Percentiles rank a stretch among this genome's conserved stretches.
phyloP scores from a whole-genome alignment of 345 rosid genomes.

The Laguncularia racemosa region DNA sequence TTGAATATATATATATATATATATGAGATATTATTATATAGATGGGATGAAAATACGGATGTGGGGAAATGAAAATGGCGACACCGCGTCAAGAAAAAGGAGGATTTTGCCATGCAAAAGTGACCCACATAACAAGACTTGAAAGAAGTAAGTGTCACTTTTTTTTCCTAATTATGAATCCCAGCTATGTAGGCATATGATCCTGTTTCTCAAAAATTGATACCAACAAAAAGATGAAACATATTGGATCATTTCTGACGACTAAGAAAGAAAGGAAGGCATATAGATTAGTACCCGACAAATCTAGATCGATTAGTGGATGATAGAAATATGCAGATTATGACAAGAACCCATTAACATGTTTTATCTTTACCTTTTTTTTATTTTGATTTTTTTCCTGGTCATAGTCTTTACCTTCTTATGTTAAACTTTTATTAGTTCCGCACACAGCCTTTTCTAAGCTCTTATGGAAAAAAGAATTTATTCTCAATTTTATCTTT shows the following conservation, averaged over 20 bases:
- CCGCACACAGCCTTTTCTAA: too few species aligned
- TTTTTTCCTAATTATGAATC: not conserved
- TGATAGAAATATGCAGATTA: constrained; percentile 6
- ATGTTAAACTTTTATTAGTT: too few species aligned
- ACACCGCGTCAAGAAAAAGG: too few species aligned
- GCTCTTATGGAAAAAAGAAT: too few species aligned
- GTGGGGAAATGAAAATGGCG: too few species aligned
- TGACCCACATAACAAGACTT: not conserved
- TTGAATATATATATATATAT: too few species aligned
- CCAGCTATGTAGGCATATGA: not conserved
- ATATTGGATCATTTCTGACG: constrained; percentile 10
- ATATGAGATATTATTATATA: too few species aligned
- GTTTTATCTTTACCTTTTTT: too few species aligned
- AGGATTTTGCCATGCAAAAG: too few species aligned
- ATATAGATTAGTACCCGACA: constrained; percentile 5
- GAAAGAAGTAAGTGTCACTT: constrained; percentile 2
- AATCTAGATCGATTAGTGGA: constrained; percentile 5
- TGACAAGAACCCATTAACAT: constrained; percentile 9
- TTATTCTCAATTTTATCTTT: not conserved
- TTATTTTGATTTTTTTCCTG: too few species aligned
- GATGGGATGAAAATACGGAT: too few species aligned
- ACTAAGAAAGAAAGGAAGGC: constrained; percentile 5
- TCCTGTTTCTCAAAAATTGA: constrained; percentile 8
- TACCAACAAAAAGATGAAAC: constrained; percentile 14
- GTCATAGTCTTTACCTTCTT: too few species aligned